Evolutionary conservation across 1,139 yeast species (phyloP), one percentile per base, ranked within the genome.

Genomic region (Debaryomyces psychrophilus): DNA sequence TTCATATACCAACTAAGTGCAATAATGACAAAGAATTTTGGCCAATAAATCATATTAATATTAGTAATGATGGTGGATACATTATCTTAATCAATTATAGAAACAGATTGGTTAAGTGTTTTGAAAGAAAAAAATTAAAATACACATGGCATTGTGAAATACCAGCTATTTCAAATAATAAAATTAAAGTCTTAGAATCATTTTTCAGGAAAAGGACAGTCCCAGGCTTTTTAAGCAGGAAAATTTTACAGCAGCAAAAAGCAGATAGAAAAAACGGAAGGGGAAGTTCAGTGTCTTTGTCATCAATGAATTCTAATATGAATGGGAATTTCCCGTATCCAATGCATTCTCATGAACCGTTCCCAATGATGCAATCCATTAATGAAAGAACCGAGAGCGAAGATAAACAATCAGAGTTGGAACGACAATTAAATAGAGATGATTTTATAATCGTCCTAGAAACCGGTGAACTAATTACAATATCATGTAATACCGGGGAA

Each of bases 1-100:
- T 68, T 58, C 55, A 83, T 71, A 49, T 69, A 47, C 44, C 85
- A 70, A 50, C 79, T 66, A 45, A 74, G 54, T 46, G 68, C 6
- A 50, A 39, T 77, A 11, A 58, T 67, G 31, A 60, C 67, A 65
- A 70, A 2, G 78, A 79, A 34, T 69, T 82, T 41, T 83, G 93
- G 88, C 96, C 95, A 0, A 73, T 88, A 0, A 77, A 83, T 17
- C 79, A 79, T 50, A 71, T 83, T 11, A 77, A 77, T 23, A 69
- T 87, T 51, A 82, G 89, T 50, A 76, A 80, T 39, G 78, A 81
- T 44, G 88, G 90, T 1, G 76, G 78, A 41, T 77, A 71, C 44
- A 75, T 86, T 26, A 81, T 87, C 0, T 67, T 88, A 18, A 73
- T 87, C 41, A 80, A 82, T 50, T 76, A 68, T 54, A 64, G 62